A percentile compares a stretch with the other conserved stretches of the same genome.
Conservation (phyloP, 176 grass and related monocot genomes). For the Zea luxurians region DNA sequence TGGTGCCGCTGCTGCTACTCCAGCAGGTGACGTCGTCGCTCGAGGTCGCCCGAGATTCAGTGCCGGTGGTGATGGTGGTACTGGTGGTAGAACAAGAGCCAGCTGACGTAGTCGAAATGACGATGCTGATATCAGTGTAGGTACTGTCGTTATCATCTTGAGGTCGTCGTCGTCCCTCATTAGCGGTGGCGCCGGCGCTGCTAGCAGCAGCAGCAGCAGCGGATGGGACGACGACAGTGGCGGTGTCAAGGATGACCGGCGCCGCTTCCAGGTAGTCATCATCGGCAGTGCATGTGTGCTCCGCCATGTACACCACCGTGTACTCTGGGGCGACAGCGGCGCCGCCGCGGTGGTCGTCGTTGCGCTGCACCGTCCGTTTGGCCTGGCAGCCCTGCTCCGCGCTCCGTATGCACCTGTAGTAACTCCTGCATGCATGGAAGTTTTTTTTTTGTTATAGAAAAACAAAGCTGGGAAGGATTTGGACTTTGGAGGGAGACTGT, state of each 20-base stretch:
- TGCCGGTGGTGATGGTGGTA: background rate
- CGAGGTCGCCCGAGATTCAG: conserved; percentile 26
- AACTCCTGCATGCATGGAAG: background rate
- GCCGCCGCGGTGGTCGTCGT: background rate
- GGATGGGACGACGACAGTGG: background rate
- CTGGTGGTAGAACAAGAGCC: background rate
- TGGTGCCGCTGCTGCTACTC: background rate
- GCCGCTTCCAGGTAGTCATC: background rate
- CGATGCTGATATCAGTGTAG: rapidly evolving
- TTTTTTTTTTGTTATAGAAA: background rate
- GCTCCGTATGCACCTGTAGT: background rate
- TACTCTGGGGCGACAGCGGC: background rate
- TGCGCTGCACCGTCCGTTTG: conserved; percentile 50
- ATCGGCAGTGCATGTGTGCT: conserved; percentile 34
- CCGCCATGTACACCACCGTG: conserved; percentile 31
- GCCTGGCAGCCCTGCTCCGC: conserved; percentile 33
- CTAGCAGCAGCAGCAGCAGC: no score
- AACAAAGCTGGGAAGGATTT: background rate
- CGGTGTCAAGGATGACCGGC: conserved; percentile 50
- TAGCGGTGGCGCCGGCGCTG: no score
- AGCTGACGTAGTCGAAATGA: background rate
- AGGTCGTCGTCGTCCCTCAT: no score
- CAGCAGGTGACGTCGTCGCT: conserved; percentile 2
- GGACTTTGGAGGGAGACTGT: no score
- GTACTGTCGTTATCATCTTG: no score